Evolutionary conservation across 352 stramenopile species (phyloP).

Genomic region (Globisporangium viniferum): DNA sequence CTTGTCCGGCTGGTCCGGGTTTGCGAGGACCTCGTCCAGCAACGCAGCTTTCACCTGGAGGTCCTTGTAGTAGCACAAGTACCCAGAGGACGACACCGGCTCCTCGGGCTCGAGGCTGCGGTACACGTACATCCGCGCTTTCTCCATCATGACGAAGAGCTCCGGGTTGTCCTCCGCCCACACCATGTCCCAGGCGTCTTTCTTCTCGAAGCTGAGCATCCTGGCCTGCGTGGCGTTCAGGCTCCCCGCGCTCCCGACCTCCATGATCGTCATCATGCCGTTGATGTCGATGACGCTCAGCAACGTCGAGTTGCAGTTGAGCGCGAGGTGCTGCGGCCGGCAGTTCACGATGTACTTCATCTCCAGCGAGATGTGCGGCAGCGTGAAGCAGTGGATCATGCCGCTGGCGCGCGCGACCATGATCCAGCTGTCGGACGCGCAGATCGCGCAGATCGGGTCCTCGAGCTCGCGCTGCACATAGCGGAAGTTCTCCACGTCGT

Average conservation of each 20-base stretch:
- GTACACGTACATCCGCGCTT: slow-evolving; percentile 90
- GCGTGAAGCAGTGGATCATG: slow-evolving; percentile 87
- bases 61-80: slow-evolving; percentile 88
- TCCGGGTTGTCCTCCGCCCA: slow-evolving; percentile 92
- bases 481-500: slow-evolving; percentile 67
- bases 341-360: slow-evolving; percentile 88
- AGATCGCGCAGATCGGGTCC: slow-evolving; percentile 86
- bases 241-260: slow-evolving; percentile 61
- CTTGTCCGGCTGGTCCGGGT: slow-evolving; percentile 74
- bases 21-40: slow-evolving; percentile 84
- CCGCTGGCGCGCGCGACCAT: slow-evolving; percentile 81
- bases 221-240: slow-evolving; percentile 64
- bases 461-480: slow-evolving; percentile 67
- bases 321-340: slow-evolving; percentile 69
- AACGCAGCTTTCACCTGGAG: slow-evolving; percentile 83
- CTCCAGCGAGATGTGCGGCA: slow-evolving; percentile 90
- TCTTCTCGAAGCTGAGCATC: slow-evolving; percentile 80
- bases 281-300: slow-evolving; percentile 90
- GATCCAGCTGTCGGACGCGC: slow-evolving; percentile 81
- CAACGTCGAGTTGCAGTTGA: slow-evolving; percentile 89
- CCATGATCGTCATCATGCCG: slow-evolving; percentile 84
- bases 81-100: slow-evolving; percentile 85
- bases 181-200: slow-evolving; percentile 90
- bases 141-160: slow-evolving; percentile 92
- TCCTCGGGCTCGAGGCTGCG: slow-evolving; percentile 84